phyloP scores from a whole-genome alignment of 441 rosid genomes.

The Geranium incanum region DNA sequence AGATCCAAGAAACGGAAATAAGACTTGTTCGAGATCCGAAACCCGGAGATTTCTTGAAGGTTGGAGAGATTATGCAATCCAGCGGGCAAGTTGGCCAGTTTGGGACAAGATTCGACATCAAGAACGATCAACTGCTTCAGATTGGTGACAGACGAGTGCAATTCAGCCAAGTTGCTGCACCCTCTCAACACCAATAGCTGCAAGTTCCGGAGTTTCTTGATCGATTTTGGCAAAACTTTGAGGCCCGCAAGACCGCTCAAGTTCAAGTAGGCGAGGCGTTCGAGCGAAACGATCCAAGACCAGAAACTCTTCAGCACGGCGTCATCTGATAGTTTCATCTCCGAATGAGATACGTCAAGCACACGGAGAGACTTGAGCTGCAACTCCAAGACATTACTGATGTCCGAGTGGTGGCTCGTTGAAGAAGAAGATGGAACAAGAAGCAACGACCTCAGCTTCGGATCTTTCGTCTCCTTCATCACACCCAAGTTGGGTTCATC shows the following conservation, averaged over 20 bases:
- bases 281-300: slow-evolving; percentile 1
- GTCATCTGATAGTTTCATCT: neutral
- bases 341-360: neutral
- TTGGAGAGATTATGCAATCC: neutral
- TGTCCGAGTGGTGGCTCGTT: too few species aligned
- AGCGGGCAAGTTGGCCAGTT: neutral
- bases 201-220: slow-evolving; percentile 1
- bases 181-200: slow-evolving; percentile 4
- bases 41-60: neutral
- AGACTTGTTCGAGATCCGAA: neutral
- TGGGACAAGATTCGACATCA: neutral
- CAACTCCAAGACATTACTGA: too few species aligned
- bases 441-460: slow-evolving; percentile 24
- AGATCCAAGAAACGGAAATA: neutral
- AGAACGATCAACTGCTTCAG: neutral
- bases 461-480: neutral
- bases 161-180: neutral
- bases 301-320: neutral
- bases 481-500: slow-evolving; percentile 10
- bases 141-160: neutral
- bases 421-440: neutral
- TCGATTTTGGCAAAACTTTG: neutral
- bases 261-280: slow-evolving; percentile 1
- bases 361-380: neutral
- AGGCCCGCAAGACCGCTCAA: neutral